These are phyloP conservation scores for Phoma herbarum DNA, from an alignment of 2,329 filamentous ascomycete species.

Conservation along the genomic window DNA sequence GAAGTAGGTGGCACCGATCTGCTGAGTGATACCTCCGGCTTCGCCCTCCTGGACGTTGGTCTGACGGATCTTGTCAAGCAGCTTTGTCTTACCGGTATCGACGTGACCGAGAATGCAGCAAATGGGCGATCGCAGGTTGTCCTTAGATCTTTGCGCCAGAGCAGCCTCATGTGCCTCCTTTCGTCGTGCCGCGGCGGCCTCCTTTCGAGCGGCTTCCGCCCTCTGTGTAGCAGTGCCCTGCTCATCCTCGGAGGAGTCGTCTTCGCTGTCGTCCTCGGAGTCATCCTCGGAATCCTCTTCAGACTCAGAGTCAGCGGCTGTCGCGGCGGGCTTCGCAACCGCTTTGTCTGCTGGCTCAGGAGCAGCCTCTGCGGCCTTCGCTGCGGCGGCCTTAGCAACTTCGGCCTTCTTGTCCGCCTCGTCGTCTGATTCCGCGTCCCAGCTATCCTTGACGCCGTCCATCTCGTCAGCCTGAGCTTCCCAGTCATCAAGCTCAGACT, in stretches of 20 bases:
- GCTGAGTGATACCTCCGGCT: constrained; percentile 98
- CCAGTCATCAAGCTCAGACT: constrained; percentile 79
- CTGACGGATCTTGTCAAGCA: constrained; percentile 97
- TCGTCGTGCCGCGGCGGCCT: constrained; percentile 85
- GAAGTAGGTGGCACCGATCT: constrained; percentile 99
- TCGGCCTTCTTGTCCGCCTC: constrained; percentile 61
- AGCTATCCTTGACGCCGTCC: constrained; percentile 88
- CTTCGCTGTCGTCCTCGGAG: constrained; percentile 68
- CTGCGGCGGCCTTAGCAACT: constrained; percentile 44
- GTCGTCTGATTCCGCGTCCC: constrained; percentile 86
- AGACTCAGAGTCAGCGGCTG: constrained; percentile 47
- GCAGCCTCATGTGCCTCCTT: constrained; percentile 92
- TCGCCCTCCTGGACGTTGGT: constrained; percentile 99
- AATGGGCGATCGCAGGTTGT: constrained; percentile 95
- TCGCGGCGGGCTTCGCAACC: constrained; percentile 20
- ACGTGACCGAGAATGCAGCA: constrained; percentile 99
- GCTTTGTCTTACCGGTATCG: constrained; percentile 99
- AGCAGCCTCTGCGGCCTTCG: constrained; percentile 36
- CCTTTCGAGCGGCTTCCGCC: constrained; percentile 80
- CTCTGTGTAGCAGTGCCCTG: constrained; percentile 75
- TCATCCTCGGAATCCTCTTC: constrained; percentile 60
- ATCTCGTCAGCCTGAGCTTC: constrained; percentile 79
- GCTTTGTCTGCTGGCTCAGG: constrained; percentile 16
- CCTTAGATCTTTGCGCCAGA: constrained; percentile 86
- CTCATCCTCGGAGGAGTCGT: constrained; percentile 74